phyloP scores from a whole-genome alignment of 1,284 basidiomycete genomes.

The Leucocoprinus gongylophorus region DNA sequence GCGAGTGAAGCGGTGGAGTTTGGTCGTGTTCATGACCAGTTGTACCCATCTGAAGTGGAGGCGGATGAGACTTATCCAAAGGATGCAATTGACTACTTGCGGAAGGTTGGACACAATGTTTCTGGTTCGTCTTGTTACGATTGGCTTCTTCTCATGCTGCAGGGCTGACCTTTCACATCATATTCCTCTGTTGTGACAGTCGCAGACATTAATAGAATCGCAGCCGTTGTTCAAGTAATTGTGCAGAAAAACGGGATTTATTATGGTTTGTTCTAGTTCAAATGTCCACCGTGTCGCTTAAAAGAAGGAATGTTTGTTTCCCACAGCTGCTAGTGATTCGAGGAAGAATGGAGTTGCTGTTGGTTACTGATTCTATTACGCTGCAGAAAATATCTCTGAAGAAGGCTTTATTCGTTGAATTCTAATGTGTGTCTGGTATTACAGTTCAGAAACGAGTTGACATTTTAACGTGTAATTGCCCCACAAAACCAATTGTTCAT shows the following conservation, averaged over 20 bases:
- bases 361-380: constrained; percentile 48
- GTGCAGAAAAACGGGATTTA: constrained; percentile 46
- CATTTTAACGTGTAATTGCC: too few relatives aligned
- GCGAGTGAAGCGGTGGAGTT: constrained; percentile 76
- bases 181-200: background rate
- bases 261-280: constrained; percentile 42
- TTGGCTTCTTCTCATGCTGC: constrained; percentile 29
- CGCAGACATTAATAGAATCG: constrained; percentile 50
- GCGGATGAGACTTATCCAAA: constrained; percentile 58
- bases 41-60: constrained; percentile 63
- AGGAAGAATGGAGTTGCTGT: constrained; percentile 79
- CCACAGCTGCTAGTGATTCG: constrained; percentile 71
- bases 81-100: constrained; percentile 49
- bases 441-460: too few relatives aligned
- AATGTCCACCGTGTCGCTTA: constrained; percentile 9
- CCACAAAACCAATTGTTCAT: constrained; percentile 12
- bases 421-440: too few relatives aligned
- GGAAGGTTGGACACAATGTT: constrained; percentile 64
- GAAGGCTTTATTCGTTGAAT: too few relatives aligned
- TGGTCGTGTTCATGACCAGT: constrained; percentile 88
- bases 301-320: background rate
- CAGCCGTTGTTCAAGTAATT: constrained; percentile 71
- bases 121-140: constrained; percentile 38
- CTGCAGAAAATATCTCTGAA: too few relatives aligned
- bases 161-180: background rate